phyloP scores from a whole-genome alignment of 257 asterid genomes.

The Salvia splendens region DNA sequence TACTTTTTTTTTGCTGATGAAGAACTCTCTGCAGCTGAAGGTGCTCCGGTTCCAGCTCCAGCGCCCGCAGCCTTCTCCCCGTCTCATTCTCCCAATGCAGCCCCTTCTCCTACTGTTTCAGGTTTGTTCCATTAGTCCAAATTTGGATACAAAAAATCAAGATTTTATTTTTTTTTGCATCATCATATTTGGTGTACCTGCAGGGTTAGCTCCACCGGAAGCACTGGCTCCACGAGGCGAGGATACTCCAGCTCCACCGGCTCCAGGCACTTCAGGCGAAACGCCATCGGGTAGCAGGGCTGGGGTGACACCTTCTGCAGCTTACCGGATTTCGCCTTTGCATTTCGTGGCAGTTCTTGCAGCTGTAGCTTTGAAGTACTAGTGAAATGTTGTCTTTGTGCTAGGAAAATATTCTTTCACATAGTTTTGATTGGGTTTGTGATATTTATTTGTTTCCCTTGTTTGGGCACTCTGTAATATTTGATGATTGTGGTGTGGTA shows the following conservation, averaged over 20 bases:
- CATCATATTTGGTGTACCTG: constrained; percentile 5
- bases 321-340: constrained; percentile 39
- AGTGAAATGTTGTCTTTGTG: constrained; percentile 1
- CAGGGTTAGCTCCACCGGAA: constrained; percentile 43
- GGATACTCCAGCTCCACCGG: constrained; percentile 38
- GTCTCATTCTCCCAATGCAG: constrained; percentile 38
- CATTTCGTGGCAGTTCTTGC: constrained; percentile 37
- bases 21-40: constrained; percentile 35
- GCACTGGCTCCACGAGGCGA: constrained; percentile 37
- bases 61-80: constrained; percentile 40
- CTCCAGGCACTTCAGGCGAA: constrained; percentile 37
- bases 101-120: constrained; percentile 43
- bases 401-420: constrained; percentile 37
- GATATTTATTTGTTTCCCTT: neutral
- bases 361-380: constrained; percentile 43
- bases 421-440: constrained; percentile 41
- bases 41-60: constrained; percentile 52
- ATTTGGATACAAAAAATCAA: neutral
- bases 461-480: constrained; percentile 28
- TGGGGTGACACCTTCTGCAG: constrained; percentile 56
- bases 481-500: constrained; percentile 29
- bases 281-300: constrained; percentile 47
- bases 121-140: constrained; percentile 27
- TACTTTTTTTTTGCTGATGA: neutral
- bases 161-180: neutral